A percentile compares a stretch with the other conserved stretches of the same genome.
These are phyloP conservation scores for Coniella vitis DNA, from an alignment of 2,329 filamentous ascomycete genomes.

Conservation along the genomic window DNA sequence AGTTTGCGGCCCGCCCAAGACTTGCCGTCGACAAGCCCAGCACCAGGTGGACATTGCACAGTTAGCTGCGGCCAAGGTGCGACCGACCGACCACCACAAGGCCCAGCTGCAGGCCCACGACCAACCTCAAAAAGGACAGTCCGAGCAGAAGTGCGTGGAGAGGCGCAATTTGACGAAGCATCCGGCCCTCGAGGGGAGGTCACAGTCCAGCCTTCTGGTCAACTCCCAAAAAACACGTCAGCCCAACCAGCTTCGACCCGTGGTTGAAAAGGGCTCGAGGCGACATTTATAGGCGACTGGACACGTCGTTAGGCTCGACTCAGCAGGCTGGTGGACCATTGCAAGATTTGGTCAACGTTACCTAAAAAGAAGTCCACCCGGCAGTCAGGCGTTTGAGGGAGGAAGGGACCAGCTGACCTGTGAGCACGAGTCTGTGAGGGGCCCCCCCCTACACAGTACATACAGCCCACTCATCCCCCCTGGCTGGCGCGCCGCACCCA, in stretches of 20 bases:
- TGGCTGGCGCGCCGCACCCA: background rate
- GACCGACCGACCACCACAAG: too few relatives aligned
- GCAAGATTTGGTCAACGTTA: conserved; percentile 14
- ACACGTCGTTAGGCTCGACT: conserved; percentile 13
- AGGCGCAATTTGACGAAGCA: conserved; percentile 6
- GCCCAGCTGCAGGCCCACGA: too few relatives aligned
- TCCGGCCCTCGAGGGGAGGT: conserved; percentile 6
- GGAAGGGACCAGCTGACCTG: conserved; percentile 1
- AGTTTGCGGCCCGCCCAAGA: too few relatives aligned
- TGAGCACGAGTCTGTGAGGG: conserved; percentile 12
- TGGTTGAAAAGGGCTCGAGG: conserved; percentile 9
- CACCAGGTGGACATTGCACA: too few relatives aligned
- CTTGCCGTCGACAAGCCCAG: too few relatives aligned
- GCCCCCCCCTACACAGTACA: background rate
- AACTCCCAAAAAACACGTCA: conserved; percentile 3
- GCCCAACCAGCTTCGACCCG: background rate
- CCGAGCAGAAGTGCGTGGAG: conserved; percentile 6
- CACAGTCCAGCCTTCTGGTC: background rate
- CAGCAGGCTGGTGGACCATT: conserved; percentile 12
- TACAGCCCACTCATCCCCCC: too few relatives aligned
- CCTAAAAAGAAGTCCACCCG: conserved; percentile 15
- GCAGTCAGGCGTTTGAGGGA: conserved; percentile 5
- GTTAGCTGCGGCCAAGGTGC: too few relatives aligned
- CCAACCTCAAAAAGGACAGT: background rate
- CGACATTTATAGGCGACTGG: conserved; percentile 14